Conservation (phyloP, 148 eudicot genomes). For the Hydrangea macrophylla region DNA sequence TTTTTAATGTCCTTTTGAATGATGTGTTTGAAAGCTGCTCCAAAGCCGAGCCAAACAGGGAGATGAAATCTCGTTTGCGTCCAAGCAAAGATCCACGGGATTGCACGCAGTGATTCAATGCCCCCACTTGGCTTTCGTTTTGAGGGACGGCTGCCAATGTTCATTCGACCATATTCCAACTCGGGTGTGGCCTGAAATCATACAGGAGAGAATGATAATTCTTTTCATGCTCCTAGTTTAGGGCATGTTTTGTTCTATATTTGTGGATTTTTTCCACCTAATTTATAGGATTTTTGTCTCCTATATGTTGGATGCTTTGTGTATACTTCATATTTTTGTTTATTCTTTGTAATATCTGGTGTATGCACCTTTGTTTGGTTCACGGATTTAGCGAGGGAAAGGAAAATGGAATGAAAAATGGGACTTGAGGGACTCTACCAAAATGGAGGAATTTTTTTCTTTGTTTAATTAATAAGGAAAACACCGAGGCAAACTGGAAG, state of each 20-base stretch:
- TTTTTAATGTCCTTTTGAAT: slow-evolving; percentile 66
- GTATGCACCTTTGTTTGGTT: too few species aligned
- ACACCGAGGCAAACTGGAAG: neutral
- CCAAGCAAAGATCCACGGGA: slow-evolving; percentile 99
- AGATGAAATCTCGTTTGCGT: slow-evolving; percentile 97
- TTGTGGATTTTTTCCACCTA: too few species aligned
- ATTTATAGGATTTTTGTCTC: too few species aligned
- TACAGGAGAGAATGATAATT: neutral
- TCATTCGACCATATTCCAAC: slow-evolving; percentile 91
- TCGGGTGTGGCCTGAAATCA: slow-evolving; percentile 87
- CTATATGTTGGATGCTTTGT: too few species aligned
- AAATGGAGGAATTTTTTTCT: too few species aligned
- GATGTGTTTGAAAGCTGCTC: slow-evolving; percentile 74
- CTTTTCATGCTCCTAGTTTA: too few species aligned
- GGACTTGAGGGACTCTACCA: too few species aligned
- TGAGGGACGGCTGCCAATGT: slow-evolving; percentile 97
- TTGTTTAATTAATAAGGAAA: neutral
- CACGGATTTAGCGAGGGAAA: too few species aligned
- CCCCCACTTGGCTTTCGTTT: slow-evolving; percentile 98
- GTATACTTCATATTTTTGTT: too few species aligned
- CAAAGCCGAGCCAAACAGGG: slow-evolving; percentile 97
- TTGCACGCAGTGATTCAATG: slow-evolving; percentile 93
- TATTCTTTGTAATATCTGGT: too few species aligned
- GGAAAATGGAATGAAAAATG: too few species aligned
- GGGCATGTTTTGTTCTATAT: too few species aligned